Evolutionary conservation across 2,329 filamentous ascomycete genomes (phyloP).

Genomic region (Xylariaceae sp.): DNA sequence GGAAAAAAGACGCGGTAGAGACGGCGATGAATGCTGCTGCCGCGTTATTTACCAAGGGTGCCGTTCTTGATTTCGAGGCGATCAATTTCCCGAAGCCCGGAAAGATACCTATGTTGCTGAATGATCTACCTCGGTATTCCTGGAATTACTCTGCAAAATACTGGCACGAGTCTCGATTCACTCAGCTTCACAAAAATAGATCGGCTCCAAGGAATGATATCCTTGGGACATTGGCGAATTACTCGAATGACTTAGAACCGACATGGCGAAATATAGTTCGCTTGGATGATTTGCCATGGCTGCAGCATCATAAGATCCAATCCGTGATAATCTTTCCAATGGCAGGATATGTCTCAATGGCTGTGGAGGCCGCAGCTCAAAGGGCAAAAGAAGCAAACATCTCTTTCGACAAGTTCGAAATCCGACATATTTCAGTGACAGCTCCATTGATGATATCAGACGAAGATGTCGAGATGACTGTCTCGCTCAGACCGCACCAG

Average conservation of each 20-base stretch:
- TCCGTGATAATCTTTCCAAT: slow-evolving; percentile 53
- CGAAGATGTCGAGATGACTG: slow-evolving; percentile 48
- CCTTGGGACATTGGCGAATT: slow-evolving; percentile 43
- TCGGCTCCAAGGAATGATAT: slow-evolving; percentile 42
- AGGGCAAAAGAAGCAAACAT: slow-evolving; percentile 28
- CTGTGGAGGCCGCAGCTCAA: slow-evolving; percentile 44
- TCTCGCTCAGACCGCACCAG: slow-evolving; percentile 41
- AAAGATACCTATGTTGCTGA: slow-evolving; percentile 37
- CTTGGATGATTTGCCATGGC: slow-evolving; percentile 51
- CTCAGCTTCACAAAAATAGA: slow-evolving; percentile 40
- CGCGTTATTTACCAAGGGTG: slow-evolving; percentile 44
- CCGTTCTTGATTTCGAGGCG: slow-evolving; percentile 40
- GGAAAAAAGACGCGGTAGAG: slow-evolving; percentile 48
- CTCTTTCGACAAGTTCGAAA: slow-evolving; percentile 41
- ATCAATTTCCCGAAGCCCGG: slow-evolving; percentile 44
- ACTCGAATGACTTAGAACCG: slow-evolving; percentile 43
- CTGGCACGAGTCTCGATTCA: slow-evolving; percentile 46
- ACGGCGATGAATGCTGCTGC: slow-evolving; percentile 43
- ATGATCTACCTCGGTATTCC: slow-evolving; percentile 45
- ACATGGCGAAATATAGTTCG: slow-evolving; percentile 48
- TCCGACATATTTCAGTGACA: slow-evolving; percentile 45
- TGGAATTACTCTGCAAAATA: slow-evolving; percentile 46
- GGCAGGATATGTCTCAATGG: slow-evolving; percentile 51
- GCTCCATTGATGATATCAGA: slow-evolving; percentile 47
- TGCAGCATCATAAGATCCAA: slow-evolving; percentile 56